Conservation (phyloP, 2,329 filamentous ascomycete genomes). For the Alternaria sp. region DNA sequence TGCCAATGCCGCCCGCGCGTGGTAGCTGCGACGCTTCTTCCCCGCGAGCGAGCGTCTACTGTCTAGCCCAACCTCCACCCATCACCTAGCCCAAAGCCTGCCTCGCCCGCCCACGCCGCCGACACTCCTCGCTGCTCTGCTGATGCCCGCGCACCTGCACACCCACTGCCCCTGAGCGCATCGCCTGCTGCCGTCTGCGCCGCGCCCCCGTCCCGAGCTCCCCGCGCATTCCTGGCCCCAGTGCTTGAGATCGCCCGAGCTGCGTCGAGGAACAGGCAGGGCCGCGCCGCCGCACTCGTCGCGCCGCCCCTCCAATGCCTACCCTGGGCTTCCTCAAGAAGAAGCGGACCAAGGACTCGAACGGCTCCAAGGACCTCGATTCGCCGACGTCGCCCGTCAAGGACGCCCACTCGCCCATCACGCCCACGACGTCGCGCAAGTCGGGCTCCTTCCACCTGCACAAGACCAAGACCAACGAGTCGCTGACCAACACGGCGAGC, state of each 20-base stretch:
- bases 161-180: conserved; percentile 2
- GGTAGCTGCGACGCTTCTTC: conserved; percentile 7
- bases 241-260: conserved; percentile 10
- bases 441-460: conserved; percentile 38
- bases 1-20: neutral
- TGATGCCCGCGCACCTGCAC: conserved; percentile 3
- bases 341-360: conserved; percentile 93
- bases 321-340: conserved; percentile 96
- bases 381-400: conserved; percentile 71
- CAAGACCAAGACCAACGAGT: conserved; percentile 41
- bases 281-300: conserved; percentile 26
- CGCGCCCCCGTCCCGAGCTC: neutral
- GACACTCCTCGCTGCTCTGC: neutral
- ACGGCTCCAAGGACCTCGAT: conserved; percentile 65
- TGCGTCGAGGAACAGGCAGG: conserved; percentile 19
- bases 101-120: conserved; percentile 9
- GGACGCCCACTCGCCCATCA: conserved; percentile 54
- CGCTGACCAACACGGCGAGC: conserved; percentile 17
- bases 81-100: conserved; percentile 6
- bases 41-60: conserved; percentile 15
- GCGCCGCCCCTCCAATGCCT: conserved; percentile 71
- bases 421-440: conserved; percentile 42
- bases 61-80: conserved; percentile 12
- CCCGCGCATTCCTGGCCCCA: conserved; percentile 7
- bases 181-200: conserved; percentile 9